Evolutionary conservation across 805 yeast genomes (phyloP), one percentile per base, ranked within the genome.

Genomic region (Schizosaccharomyces lindneri): DNA sequence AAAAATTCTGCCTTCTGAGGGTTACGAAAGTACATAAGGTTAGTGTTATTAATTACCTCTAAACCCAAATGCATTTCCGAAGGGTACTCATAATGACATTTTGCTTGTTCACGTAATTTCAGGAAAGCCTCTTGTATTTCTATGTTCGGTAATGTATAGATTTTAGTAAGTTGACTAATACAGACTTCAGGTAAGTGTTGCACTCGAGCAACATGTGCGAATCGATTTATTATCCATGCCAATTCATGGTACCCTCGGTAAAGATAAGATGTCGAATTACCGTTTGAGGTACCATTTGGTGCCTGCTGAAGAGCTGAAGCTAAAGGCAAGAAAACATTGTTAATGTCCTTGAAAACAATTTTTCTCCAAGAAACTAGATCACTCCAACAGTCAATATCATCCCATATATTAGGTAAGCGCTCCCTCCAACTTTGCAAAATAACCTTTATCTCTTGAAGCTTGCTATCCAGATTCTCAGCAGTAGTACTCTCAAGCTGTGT

Each of bases 351-450:
- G 77, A 94, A 93, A 0, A 95, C 97, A 73, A 93, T 97, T 72
- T 93, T 97, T 66, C 99, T 79, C 99, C 99, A 93, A 0, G 97
- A 89, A 3, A 93, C 95, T 64, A 93, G 74, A 69, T 93, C 99
- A 66, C 94, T 89, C 99, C 99, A 93, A 64, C 89, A 80, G 70
- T 88, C 90, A 68, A 93, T 89, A 70, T 93, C 98, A 72, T 93
- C 99, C 97, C 97, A 93, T 7, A 80, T 76, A 68, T 93, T 93
- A 13, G 99, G 99, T 61, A 94, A 75, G 65, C 99, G 81, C 69
- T 93, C 99, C 68, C 98, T 78, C 99, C 99, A 93, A 0, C 95
- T 96, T 70, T 88, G 97, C 51, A 93, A 73, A 0, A 93, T 95
- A 62, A 97, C 79, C 73, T 93, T 93, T 64, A 93, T 77, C 68